Evolutionary conservation across 768 basidiomycete genomes (phyloP), one percentile per base, ranked within the genome.

Genomic region (Cyclocybe cylindracea): DNA sequence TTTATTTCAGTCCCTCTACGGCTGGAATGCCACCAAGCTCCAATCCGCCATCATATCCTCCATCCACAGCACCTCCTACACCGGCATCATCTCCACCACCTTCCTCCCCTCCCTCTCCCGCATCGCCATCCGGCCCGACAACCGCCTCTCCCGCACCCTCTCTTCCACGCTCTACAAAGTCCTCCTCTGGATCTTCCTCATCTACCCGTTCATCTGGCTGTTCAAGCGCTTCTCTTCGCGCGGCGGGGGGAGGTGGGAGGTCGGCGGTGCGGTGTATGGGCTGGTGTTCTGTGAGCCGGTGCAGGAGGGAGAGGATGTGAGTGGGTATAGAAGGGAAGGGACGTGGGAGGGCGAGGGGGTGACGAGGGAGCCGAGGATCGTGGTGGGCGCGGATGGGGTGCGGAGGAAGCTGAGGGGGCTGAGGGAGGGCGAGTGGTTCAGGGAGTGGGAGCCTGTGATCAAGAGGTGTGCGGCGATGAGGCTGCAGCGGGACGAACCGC

Each of bases 181-280:
- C 55, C 59, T 91, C 7, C 74, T 84, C n/a, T 80, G 83, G 57
- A 70, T 91, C 51, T 73, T 82, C 10, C 67, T 90, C 49, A 73
- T 92, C 50, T 91, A 82, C 60, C 89, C 89, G 0, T 82, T 89
- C 64, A 76, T 92, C 55, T 91, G 87, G 89, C 66, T 91, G 2
- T 89, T 82, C 67, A 82, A 82, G 61, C 79, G 82, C 3, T 85
- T 86, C 67, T 74, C 83, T 57, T 59, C 70, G 6, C 70, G 68
- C 0, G 87, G 87, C 7, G 89, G 89, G 6, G 90, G 86, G 0
- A 68, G 72, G 10, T 91, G 89, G 89, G 72, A 77, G 54, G 82
- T 90, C 7, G 85, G 82, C 46, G 88, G 89, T 32, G 82, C 83
- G 11, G 87, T 85, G 11, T 89, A 88, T 61, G 77, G 84, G n/a